Evolutionary conservation across 1,284 basidiomycete species (phyloP), one percentile per base, ranked within the genome.

Genomic region (Rhizoctonia solani): DNA sequence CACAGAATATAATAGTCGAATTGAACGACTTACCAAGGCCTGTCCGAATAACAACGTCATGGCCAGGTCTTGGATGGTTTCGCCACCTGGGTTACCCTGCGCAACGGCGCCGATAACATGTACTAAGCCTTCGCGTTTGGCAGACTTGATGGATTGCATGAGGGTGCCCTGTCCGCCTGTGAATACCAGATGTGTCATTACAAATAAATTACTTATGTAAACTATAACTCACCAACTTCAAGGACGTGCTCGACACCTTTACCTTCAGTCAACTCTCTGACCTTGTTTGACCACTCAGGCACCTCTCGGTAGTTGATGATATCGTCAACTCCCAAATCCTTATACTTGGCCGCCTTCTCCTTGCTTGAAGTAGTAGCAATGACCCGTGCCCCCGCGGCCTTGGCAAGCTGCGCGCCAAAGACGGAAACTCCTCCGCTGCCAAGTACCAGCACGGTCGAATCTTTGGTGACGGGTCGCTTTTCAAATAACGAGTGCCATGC

Each of bases 381-480:
- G n/a, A n/a, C n/a, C n/a, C n/a, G n/a, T n/a, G n/a, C n/a, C n/a
- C n/a, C n/a, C n/a, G n/a, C n/a, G 0, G 82, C 83, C 19, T 82
- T 76, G 0, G 84, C 85, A 47, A 88, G 76, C 73, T 87, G 85
- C 0, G 82, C 72, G 29, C 75, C 82, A 72, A 82, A 81, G 27
- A 83, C 80, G 1, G 83, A 84, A 14, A 86, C 85, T 39, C 85
- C 85, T 3, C 85, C 86, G 0, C 84, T 86, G 4, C 85, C 85
- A 21, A 83, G 77, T 8, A 83, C 78, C 16, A 87, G 77, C 34
- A 86, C 81, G n/a, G 74, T 76, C 67, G 83, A 80, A 4, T 81
- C 81, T 13, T 77, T 79, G 69, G 79, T 83, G 69, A 83, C 53
- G 8, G 80, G 77, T 4, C 75, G 73, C 1, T 78, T 76, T 1